Conservation (phyloP, 305 asterid genomes). For the Fraxinus paxiana region DNA sequence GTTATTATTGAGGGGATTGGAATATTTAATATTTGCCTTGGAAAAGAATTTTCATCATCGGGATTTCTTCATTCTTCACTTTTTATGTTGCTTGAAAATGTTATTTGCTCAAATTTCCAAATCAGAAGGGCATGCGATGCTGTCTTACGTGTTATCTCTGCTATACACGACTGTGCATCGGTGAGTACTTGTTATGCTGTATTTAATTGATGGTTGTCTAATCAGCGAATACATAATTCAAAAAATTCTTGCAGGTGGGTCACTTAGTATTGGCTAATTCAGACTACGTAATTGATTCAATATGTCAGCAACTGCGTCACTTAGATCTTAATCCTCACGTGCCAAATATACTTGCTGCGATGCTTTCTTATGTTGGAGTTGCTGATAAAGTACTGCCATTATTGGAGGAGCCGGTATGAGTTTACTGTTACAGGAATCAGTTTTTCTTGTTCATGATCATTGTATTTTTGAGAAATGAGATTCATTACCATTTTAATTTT, state of each 20-base stretch:
- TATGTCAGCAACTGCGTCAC: conserved; percentile 86
- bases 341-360: conserved; percentile 84
- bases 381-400: conserved; percentile 85
- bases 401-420: conserved; percentile 89
- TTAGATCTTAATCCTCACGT: conserved; percentile 87
- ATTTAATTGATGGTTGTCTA: conserved; percentile 18
- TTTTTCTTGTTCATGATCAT: conserved; percentile 12
- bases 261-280: conserved; percentile 85
- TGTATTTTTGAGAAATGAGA: neutral
- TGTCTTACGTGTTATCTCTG: conserved; percentile 63
- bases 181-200: conserved; percentile 48
- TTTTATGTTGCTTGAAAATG: conserved; percentile 79
- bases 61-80: conserved; percentile 96
- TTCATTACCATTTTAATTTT: conserved; percentile 9
- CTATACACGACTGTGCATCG: conserved; percentile 59
- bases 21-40: conserved; percentile 64
- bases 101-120: conserved; percentile 79
- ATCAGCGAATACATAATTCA: conserved; percentile 12
- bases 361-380: conserved; percentile 83
- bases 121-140: conserved; percentile 75
- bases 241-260: conserved; percentile 69
- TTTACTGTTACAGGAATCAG: conserved; percentile 16
- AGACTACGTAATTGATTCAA: conserved; percentile 84
- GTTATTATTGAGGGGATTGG: conserved; percentile 89
- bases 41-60: conserved; percentile 61